Base-by-base conservation (phyloP, 345 rosid species). In the Ceriops zippeliana region DNA sequence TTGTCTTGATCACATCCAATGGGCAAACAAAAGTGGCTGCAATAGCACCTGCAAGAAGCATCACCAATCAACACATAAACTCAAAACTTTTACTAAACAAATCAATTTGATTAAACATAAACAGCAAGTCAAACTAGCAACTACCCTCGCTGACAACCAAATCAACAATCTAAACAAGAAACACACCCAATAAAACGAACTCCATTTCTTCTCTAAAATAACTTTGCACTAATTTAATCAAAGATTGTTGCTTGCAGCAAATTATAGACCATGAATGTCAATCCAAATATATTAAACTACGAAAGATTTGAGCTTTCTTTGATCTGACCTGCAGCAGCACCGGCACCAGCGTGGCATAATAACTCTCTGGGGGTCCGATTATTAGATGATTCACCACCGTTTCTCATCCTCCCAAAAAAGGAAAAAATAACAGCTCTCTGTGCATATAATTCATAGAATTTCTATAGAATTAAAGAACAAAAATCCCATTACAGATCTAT, bases 1-100 rank as follows among this genome's bases (percentile, higher is more conserved):
- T 81, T 26, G 99, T 90, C 85, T 95, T 95, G 85, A 95, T 95
- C 76, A 95, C 99, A 85, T 95, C 96, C 80, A 95, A 87, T 21
- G 99, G 96, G 58, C 97, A 91, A 79, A 95, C 82, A 37, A 91
- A 91, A 56, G 97, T 88, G 32, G 99, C 99, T 0, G 97, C 96
- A 70, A 91, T 80, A 70, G 90, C 90, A 70, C 99, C 99, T 95
- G 78, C 70, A 74, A 52, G 30, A 27, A 52, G 37, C 57, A 77
- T 57, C 56, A 67, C 17, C 26, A 56, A 27, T 56, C 28, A 73
- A 57, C 13, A 10, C 30, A 26, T 1, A 56, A 56, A 56, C 30
- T 56, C 28, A 56, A 22, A 56, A 56, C 1, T 10, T 10, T 5
- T 9, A 5, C 30, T 26, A 68, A 8, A 56, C 16, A 35, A 58